Evolutionary conservation across 202 grass and related monocot genomes (phyloP).

Genomic region (Tripidium arundinaceum): DNA sequence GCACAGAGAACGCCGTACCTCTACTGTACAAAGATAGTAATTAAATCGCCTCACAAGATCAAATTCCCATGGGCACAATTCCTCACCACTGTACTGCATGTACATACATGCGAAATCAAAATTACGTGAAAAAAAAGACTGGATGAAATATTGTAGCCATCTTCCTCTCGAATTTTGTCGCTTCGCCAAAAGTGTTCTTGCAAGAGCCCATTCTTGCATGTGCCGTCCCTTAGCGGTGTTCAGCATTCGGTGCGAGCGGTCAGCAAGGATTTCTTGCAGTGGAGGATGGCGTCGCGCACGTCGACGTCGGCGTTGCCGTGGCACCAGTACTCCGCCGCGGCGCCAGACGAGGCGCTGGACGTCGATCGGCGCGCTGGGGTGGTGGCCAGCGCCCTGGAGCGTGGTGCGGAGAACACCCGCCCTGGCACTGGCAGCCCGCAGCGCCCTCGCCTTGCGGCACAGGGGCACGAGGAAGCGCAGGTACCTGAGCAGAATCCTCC

Average conservation of each 20-base stretch:
- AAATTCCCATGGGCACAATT: constrained; percentile 29
- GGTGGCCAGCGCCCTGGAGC: constrained; percentile 10
- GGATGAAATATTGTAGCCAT: not conserved
- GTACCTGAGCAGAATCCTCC: constrained; percentile 69
- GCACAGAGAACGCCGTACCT: not conserved
- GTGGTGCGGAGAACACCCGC: constrained; percentile 32
- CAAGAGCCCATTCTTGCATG: not conserved
- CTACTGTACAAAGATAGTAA: not conserved
- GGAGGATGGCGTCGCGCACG: constrained; percentile 81
- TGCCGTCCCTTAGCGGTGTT: too few species aligned
- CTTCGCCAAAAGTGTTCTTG: constrained; percentile 1
- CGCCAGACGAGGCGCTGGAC: constrained; percentile 34
- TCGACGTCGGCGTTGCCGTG: constrained; percentile 81
- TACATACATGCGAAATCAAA: constrained; percentile 30
- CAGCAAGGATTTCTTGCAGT: constrained; percentile 83
- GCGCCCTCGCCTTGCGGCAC: constrained; percentile 64
- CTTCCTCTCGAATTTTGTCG: constrained; percentile 9
- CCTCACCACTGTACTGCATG: constrained; percentile 17
- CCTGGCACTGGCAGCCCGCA: constrained; percentile 28
- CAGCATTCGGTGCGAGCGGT: not conserved
- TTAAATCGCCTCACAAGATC: constrained; percentile 36
- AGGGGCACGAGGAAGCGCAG: constrained; percentile 66
- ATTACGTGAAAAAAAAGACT: not conserved
- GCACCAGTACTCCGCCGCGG: constrained; percentile 56
- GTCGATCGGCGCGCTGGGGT: constrained; percentile 22